phyloP scores from a whole-genome alignment of 2,329 filamentous ascomycete genomes.

The Cordyceps militaris region DNA sequence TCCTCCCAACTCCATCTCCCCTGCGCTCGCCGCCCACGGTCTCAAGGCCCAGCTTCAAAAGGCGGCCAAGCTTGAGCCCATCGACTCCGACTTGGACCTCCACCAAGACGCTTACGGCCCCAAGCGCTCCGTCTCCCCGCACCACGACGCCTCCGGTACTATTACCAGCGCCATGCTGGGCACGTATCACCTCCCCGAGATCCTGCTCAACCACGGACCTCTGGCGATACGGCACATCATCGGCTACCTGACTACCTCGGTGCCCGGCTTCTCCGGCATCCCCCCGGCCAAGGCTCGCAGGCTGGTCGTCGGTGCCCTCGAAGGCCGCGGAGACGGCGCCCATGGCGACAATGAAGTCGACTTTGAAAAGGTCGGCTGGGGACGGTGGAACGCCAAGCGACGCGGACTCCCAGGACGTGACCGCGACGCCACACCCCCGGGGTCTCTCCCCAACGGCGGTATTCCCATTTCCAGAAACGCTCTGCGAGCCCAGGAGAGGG shows the following conservation, averaged over 20 bases:
- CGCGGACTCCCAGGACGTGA: conserved; percentile 54
- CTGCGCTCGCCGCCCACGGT: conserved; percentile 73
- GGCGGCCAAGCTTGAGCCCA: conserved; percentile 52
- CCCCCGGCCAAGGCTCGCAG: conserved; percentile 84
- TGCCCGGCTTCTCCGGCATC: conserved; percentile 86
- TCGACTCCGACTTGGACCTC: conserved; percentile 84
- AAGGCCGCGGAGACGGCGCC: conserved; percentile 62
- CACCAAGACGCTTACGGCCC: conserved; percentile 47
- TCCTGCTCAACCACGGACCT: conserved; percentile 82
- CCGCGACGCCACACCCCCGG: conserved; percentile 34
- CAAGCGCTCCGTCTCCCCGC: conserved; percentile 37
- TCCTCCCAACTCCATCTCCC: conserved; percentile 92
- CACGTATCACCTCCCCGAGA: conserved; percentile 82
- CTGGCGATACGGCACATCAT: conserved; percentile 93
- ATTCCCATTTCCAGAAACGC: conserved; percentile 49
- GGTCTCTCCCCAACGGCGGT: conserved; percentile 36
- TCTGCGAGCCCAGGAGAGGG: conserved; percentile 38
- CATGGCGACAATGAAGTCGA: conserved; percentile 64
- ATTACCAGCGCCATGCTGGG: conserved; percentile 84
- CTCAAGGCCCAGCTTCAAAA: conserved; percentile 61
- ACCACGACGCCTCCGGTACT: conserved; percentile 65
- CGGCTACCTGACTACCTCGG: conserved; percentile 85
- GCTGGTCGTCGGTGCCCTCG: conserved; percentile 84
- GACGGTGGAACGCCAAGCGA: conserved; percentile 82
- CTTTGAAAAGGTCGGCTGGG: conserved; percentile 97